Evolutionary conservation across 1,139 yeast genomes (phyloP).

Genomic region (Taphrina confusa): DNA sequence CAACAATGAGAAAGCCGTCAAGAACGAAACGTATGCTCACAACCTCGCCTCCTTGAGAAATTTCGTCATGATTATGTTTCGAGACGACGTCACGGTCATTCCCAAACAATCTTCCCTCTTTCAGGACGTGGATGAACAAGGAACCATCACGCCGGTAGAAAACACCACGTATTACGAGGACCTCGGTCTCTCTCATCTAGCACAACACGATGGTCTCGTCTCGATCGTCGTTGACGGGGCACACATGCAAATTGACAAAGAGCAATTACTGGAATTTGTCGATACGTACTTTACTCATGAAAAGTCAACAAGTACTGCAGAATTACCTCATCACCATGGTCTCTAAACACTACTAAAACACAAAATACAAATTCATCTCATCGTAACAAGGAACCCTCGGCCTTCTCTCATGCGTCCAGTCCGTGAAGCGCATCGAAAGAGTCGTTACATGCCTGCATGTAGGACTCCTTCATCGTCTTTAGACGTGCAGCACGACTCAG

Average conservation of each 20-base stretch:
- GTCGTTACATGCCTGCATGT: conserved; percentile 13
- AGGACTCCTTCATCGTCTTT: conserved; percentile 13
- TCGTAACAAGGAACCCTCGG: no score
- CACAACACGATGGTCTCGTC: conserved; percentile 51
- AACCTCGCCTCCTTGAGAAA: conserved; percentile 53
- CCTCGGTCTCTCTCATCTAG: conserved; percentile 60
- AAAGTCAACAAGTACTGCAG: background rate
- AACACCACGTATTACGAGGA: conserved; percentile 57
- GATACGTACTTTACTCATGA: conserved; percentile 15
- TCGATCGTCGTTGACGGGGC: conserved; percentile 59
- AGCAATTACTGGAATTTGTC: conserved; percentile 15
- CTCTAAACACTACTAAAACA: no score
- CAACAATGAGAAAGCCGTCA: conserved; percentile 59
- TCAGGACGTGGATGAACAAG: conserved; percentile 53
- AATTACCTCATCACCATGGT: no score
- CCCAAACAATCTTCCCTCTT: conserved; percentile 63
- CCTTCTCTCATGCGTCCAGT: background rate
- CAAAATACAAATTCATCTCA: no score
- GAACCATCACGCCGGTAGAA: conserved; percentile 53
- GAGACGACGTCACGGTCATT: conserved; percentile 63
- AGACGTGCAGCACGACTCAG: conserved; percentile 6
- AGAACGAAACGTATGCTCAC: conserved; percentile 49
- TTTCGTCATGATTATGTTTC: conserved; percentile 63
- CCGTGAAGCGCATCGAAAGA: conserved; percentile 11
- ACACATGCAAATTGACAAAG: conserved; percentile 60